phyloP scores from a whole-genome alignment of 148 eudicot genomes.

The Vaccinium vitisidaea region DNA sequence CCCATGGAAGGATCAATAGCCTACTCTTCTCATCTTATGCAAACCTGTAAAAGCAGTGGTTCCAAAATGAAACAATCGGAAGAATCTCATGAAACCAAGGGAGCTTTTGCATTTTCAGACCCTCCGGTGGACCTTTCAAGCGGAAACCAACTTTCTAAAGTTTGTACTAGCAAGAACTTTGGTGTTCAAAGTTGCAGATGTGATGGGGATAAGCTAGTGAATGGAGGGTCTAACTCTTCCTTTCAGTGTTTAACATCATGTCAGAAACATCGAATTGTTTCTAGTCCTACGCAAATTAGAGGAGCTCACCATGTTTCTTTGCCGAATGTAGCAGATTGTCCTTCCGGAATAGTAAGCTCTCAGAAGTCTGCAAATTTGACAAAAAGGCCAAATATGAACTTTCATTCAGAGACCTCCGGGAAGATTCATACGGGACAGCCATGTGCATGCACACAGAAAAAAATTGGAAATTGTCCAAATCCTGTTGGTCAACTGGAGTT shows the following conservation, averaged over 20 bases:
- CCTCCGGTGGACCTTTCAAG: conserved; percentile 4
- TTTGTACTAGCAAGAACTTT: background rate
- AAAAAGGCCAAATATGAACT: background rate
- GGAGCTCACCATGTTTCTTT: conserved; percentile 5
- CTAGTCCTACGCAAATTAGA: conserved; percentile 3
- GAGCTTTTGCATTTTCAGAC: conserved; percentile 10
- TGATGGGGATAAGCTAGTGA: conserved; percentile 6
- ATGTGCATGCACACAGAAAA: conserved; percentile 24
- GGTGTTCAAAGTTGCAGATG: conserved; percentile 9
- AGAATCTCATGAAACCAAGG: conserved; percentile 13
- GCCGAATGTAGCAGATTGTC: background rate
- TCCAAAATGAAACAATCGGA: conserved; percentile 6
- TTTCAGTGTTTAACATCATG: conserved; percentile 9
- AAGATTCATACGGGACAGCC: conserved; percentile 10
- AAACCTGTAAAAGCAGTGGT: conserved; percentile 18
- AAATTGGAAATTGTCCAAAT: conserved; percentile 1
- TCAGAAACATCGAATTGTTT: conserved; percentile 2
- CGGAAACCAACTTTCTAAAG: conserved; percentile 9
- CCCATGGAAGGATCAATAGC: conserved; percentile 2
- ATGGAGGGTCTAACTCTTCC: conserved; percentile 7
- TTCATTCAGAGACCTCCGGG: background rate
- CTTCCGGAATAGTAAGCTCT: conserved; percentile 8
- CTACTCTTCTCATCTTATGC: conserved; percentile 2
- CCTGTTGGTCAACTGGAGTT: conserved; percentile 4
- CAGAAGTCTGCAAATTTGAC: conserved; percentile 8